These are phyloP conservation scores for Plantago lanceolata DNA, from an alignment of 305 asterid genomes.

Conservation along the genomic window DNA sequence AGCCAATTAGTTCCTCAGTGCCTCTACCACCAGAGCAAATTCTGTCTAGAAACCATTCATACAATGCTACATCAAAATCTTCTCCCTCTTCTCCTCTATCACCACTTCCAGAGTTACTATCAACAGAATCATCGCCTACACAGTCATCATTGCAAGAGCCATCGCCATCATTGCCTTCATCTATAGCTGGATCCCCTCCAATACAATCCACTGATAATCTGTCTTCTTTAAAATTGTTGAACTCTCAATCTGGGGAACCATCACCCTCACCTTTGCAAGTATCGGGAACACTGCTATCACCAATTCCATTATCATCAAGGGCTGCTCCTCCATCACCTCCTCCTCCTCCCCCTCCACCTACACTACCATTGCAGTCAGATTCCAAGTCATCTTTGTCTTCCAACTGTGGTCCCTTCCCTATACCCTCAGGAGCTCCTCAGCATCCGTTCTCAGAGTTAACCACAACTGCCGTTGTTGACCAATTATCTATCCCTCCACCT, in stretches of 20 bases:
- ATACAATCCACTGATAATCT: neutral
- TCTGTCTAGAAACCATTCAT: slow-evolving; percentile 17
- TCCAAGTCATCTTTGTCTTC: neutral
- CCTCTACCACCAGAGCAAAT: slow-evolving; percentile 19
- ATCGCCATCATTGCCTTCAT: neutral
- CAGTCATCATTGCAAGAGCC: neutral
- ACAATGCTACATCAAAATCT: slow-evolving; percentile 18
- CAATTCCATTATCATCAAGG: slow-evolving; percentile 14
- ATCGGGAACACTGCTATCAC: slow-evolving; percentile 9
- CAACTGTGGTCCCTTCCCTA: neutral
- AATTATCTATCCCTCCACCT: slow-evolving; percentile 31
- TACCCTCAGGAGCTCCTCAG: neutral
- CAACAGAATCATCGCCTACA: slow-evolving; percentile 11
- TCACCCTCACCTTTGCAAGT: slow-evolving; percentile 1
- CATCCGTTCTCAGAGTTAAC: neutral
- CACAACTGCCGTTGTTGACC: neutral
- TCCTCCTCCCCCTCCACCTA: slow-evolving; percentile 24
- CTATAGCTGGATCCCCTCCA: neutral
- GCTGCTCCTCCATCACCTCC: slow-evolving; percentile 15
- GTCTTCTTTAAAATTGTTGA: neutral
- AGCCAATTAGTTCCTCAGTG: slow-evolving; percentile 21
- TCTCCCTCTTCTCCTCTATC: slow-evolving; percentile 21
- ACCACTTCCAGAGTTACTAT: slow-evolving; percentile 16
- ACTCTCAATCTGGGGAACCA: neutral
- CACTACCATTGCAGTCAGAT: slow-evolving; percentile 24